Percentiles rank a stretch among this genome's conserved stretches.
Conservation (phyloP, 495 filamentous ascomycete genomes). For the Neurospora pannonica region DNA sequence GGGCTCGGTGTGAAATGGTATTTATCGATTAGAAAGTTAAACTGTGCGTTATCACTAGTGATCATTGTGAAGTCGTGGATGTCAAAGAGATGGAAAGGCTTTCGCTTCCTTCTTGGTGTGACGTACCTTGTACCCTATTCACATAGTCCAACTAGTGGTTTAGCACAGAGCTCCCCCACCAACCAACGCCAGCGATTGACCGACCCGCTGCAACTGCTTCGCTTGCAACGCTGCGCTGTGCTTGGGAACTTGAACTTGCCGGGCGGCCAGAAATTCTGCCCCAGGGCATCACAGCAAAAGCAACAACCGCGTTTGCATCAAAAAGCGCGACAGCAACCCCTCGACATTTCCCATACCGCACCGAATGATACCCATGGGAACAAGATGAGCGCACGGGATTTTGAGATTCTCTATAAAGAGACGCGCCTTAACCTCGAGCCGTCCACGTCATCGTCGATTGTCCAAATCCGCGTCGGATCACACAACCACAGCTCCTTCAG, state of each 20-base stretch:
- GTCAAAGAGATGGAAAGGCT: background rate
- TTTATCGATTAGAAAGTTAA: no score
- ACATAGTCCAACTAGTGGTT: background rate
- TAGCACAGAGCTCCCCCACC: background rate
- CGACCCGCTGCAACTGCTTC: background rate
- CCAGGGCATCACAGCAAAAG: conserved; percentile 8
- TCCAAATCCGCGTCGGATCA: conserved; percentile 63
- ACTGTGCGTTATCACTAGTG: no score
- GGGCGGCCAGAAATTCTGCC: conserved; percentile 19
- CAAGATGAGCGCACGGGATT: conserved; percentile 34
- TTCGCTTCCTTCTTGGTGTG: background rate
- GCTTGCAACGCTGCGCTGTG: background rate
- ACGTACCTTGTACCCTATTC: background rate
- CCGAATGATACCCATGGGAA: conserved; percentile 22
- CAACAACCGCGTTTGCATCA: conserved; percentile 15
- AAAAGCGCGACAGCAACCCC: conserved; percentile 13
- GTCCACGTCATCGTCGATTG: conserved; percentile 53
- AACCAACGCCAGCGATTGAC: background rate
- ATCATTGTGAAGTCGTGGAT: background rate
- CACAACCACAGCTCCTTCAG: conserved; percentile 28
- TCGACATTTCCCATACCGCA: conserved; percentile 10
- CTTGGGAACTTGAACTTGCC: conserved; percentile 10
- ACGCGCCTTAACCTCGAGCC: conserved; percentile 75
- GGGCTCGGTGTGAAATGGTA: no score
- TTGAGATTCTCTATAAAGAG: conserved; percentile 66